These are phyloP conservation scores for Eucalyptus marginata DNA, from an alignment of 345 rosid species.

Conservation along the genomic window DNA sequence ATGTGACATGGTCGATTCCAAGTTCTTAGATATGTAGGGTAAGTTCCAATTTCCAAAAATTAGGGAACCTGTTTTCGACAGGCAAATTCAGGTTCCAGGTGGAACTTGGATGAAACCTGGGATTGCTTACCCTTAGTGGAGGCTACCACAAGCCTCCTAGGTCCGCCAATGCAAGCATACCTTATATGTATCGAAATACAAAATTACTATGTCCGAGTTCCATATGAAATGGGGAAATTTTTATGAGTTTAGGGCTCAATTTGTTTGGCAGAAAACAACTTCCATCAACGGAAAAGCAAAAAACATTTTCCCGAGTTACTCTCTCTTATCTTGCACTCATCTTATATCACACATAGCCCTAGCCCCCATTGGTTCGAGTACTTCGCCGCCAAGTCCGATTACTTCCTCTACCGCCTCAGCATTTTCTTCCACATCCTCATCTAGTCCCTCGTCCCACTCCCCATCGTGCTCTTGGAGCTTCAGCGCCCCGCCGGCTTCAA, in stretches of 20 bases:
- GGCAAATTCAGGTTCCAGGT: too few relatives aligned
- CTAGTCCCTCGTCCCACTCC: slow-evolving; percentile 66
- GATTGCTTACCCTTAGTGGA: too few relatives aligned
- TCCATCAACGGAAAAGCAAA: too few relatives aligned
- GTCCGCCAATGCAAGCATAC: not conserved
- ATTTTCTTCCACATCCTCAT: slow-evolving; percentile 51
- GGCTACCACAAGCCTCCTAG: not conserved
- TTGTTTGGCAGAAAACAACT: not conserved
- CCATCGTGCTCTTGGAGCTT: slow-evolving; percentile 37
- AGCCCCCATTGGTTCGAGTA: slow-evolving; percentile 57
- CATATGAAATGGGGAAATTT: not conserved
- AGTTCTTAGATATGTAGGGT: too few relatives aligned
- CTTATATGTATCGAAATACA: not conserved
- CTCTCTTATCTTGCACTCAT: too few relatives aligned
- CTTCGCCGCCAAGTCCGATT: slow-evolving; percentile 70
- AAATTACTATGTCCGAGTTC: not conserved
- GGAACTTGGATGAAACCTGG: too few relatives aligned
- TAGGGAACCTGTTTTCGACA: too few relatives aligned
- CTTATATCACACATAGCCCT: too few relatives aligned
- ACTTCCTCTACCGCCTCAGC: slow-evolving; percentile 68
- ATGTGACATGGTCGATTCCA: too few relatives aligned
- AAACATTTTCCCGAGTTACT: too few relatives aligned
- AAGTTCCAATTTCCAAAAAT: too few relatives aligned
- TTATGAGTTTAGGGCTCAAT: not conserved
- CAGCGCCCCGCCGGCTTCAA: slow-evolving; percentile 38